Percentiles rank a stretch among this genome's conserved stretches.
Conservation (phyloP, 345 rosid genomes). For the Psidium friedrichsthalianum region DNA sequence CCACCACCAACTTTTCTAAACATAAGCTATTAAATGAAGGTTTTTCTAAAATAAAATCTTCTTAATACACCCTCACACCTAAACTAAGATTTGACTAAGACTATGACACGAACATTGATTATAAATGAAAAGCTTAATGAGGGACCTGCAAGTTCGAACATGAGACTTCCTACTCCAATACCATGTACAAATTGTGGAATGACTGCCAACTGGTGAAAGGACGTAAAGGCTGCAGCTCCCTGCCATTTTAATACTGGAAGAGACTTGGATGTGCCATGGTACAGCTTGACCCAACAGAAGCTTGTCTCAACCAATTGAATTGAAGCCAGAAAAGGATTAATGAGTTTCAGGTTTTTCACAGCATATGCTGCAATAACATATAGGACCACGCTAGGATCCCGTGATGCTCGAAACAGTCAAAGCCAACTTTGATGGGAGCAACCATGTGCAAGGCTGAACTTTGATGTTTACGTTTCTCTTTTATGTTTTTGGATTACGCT, state of each 20-base stretch:
- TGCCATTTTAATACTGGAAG: background rate
- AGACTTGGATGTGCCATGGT: background rate
- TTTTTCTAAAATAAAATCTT: background rate
- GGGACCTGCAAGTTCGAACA: background rate
- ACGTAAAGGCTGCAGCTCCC: background rate
- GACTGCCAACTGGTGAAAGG: background rate
- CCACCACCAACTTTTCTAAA: background rate
- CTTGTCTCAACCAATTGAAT: background rate
- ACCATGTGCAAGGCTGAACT: background rate
- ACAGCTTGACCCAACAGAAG: background rate
- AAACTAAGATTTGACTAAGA: background rate
- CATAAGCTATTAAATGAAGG: background rate
- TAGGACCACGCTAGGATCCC: background rate
- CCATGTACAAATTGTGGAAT: background rate
- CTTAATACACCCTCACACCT: background rate
- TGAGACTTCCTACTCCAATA: background rate
- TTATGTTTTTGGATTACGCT: background rate
- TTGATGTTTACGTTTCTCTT: background rate
- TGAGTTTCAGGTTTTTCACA: background rate
- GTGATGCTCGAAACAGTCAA: background rate
- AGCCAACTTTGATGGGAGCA: background rate
- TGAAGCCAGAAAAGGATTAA: background rate
- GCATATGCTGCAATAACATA: background rate
- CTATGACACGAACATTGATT: background rate
- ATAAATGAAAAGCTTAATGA: background rate